Percentiles rank a stretch among this genome's conserved stretches.
Evolutionary conservation across 371 early-diverging fungal genomes (phyloP).

Genomic region (Nematocida ironsii): DNA sequence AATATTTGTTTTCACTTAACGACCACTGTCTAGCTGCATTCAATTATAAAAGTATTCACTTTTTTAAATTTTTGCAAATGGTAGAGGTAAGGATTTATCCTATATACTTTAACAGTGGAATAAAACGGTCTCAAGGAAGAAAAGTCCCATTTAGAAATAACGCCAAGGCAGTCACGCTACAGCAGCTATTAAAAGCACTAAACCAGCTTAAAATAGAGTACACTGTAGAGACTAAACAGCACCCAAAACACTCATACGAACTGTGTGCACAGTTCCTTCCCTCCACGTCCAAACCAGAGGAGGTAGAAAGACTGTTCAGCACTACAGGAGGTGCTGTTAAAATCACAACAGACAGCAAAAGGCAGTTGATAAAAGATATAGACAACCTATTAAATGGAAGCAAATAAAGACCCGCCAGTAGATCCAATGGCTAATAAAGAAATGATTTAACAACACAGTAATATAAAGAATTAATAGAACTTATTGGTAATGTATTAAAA

Average conservation of each 20-base stretch:
- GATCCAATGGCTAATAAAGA: not conserved
- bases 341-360: slow-evolving; percentile 30
- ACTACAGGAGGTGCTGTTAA: not conserved
- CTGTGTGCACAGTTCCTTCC: not conserved
- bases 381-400: slow-evolving; percentile 4
- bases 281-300: slow-evolving; percentile 9
- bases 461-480: not conserved
- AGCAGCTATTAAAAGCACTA: slow-evolving; percentile 13
- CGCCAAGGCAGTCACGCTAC: slow-evolving; percentile 5
- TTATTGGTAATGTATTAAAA: not conserved
- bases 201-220: slow-evolving; percentile 8
- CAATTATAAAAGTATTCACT: no score
- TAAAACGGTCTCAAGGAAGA: slow-evolving; percentile 40
- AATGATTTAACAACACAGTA: no score
- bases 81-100: slow-evolving; percentile 30
- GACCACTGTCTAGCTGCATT: no score
- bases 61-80: not conserved
- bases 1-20: no score
- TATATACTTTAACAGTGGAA: slow-evolving; percentile 39
- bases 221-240: slow-evolving; percentile 24
- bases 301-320: slow-evolving; percentile 22
- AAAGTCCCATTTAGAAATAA: slow-evolving; percentile 4
- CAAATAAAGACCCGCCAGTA: not conserved
- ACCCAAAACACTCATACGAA: slow-evolving; percentile 27
- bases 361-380: slow-evolving; percentile 13